These are phyloP conservation scores for Crithidia fasciculata DNA, from an alignment of 208 protist species.

Conservation along the genomic window DNA sequence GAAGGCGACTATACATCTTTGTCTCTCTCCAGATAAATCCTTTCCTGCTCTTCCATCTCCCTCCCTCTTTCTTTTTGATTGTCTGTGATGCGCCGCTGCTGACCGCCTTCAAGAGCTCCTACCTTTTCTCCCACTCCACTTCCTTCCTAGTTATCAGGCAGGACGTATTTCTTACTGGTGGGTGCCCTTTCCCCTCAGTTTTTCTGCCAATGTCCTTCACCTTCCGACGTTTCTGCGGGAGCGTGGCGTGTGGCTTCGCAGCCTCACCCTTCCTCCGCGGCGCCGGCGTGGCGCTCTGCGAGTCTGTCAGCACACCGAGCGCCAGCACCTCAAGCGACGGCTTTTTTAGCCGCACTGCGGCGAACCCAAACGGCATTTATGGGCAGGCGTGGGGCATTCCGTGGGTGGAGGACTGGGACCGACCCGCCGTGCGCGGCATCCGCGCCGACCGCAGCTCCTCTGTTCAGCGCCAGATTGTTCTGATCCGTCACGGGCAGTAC, in stretches of 20 bases:
- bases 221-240: slow-evolving; percentile 29
- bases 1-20: too few species aligned
- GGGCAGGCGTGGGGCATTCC: slow-evolving; percentile 63
- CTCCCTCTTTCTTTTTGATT: too few species aligned
- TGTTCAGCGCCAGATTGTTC: slow-evolving; percentile 59
- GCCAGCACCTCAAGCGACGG: slow-evolving; percentile 37
- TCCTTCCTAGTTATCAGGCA: too few species aligned
- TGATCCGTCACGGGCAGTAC: slow-evolving; percentile 91
- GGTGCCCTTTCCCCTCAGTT: too few species aligned
- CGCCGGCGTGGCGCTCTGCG: slow-evolving; percentile 33
- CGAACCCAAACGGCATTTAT: slow-evolving; percentile 36
- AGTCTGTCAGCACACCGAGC: slow-evolving; percentile 13
- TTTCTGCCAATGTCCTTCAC: slow-evolving; percentile 27
- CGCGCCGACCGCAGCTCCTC: slow-evolving; percentile 15
- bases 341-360: slow-evolving; percentile 34
- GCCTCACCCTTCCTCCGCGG: slow-evolving; percentile 35
- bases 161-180: too few species aligned
- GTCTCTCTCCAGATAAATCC: too few species aligned
- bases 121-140: too few species aligned
- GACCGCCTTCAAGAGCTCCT: too few species aligned
- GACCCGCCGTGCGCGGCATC: slow-evolving; percentile 33
- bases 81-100: too few species aligned
- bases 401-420: slow-evolving; percentile 78
- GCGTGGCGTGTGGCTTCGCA: slow-evolving; percentile 30
- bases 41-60: too few species aligned